Evolutionary conservation across 23 red algal species (phyloP), one percentile per base, ranked within the genome.

Genomic region (Gracilaria gracilis): DNA sequence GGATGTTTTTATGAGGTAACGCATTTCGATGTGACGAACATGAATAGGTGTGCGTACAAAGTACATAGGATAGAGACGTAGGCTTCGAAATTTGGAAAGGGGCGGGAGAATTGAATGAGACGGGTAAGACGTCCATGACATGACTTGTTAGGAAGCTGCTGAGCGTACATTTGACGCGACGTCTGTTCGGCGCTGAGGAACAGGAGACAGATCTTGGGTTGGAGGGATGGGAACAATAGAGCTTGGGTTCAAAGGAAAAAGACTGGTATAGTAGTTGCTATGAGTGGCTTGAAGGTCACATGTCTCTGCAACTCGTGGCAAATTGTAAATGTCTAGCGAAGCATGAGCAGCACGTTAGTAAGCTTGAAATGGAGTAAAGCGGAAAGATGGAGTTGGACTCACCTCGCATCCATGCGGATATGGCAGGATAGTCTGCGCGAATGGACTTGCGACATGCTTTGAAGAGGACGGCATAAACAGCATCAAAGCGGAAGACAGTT

Each of bases 181-280:
- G 51, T 55, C 40, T 37, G 39, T n/a, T 7, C 69, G 64, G 0
- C 84, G 84, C 2, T 73, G 2, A n/a, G 73, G 75, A 27, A 34
- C 73, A 12, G 87, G 87, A 90, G 87, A 90, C 33, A 90, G 31
- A 57, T 90, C 87, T 47, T 70, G 55, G 6, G 36, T 47, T 24
- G 84, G 89, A 19, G 83, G 79, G n/a, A 93, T 65, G 9, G 97
- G 97, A 32, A 99, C 92, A 62, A 99, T 96, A 58, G 85, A 85
- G 74, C 97, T 85, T 1, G 97, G 94, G 78, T 99, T 99, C 54
- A 99, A 80, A 29, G 94, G 93, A 53, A 99, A 99, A 46, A 99
- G 81, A 16, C 54, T 85, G 11, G 62, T 54, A 64, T 76, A 99
- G 88, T 99, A 99, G 89, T 83, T 91, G 36, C 61, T 57, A 34